Base-by-base conservation (phyloP, 2,329 filamentous ascomycete species). In the Penicillium palitans region DNA sequence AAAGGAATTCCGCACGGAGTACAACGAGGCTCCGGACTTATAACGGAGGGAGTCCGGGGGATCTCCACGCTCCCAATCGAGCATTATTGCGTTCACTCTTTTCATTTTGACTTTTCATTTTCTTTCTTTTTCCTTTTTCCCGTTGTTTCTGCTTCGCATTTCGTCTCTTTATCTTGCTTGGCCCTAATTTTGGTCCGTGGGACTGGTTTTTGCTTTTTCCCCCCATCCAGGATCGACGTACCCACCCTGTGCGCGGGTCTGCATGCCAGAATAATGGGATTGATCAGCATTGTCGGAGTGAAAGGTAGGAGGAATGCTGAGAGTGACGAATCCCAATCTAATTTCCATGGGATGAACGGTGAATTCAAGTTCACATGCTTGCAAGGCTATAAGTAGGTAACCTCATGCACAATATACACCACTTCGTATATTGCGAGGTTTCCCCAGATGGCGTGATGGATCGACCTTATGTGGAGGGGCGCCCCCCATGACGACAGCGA, bases 391-490 rank as follows among this genome's bases (percentile, higher is more conserved):
- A 45, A 24, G 50, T 31, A 42, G 19, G 15, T 24, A 6, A 7
- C 6, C 12, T 33, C 37, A 21, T 25, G 27, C 24, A 52, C 10
- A 21, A 24, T 17, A 21, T 42, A n/a, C 15, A 50, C 2, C 41
- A 45, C 24, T 27, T 6, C 19, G 31, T 53, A 41, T 24, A n/a
- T 54, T 46, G 46, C n/a, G 21, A 33, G 19, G 29, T 48, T 49
- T 51, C 47, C 58, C 58, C 19, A 21, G 41, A 61, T 63, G 61
- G 59, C 59, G 62, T 60, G 59, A 62, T 57, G 45, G 50, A 37
- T 54, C 50, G 33, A 31, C 40, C 29, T 40, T 27, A 17, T 41
- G 21, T 46, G 21, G 29, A 46, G 49, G 33, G 19, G 41, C n/a
- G 45, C 44, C 44, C 6, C 9, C 9, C 15, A 53, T 46, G 41